phyloP scores from a whole-genome alignment of 2,329 filamentous ascomycete genomes.

The Clarireedia paspali region DNA sequence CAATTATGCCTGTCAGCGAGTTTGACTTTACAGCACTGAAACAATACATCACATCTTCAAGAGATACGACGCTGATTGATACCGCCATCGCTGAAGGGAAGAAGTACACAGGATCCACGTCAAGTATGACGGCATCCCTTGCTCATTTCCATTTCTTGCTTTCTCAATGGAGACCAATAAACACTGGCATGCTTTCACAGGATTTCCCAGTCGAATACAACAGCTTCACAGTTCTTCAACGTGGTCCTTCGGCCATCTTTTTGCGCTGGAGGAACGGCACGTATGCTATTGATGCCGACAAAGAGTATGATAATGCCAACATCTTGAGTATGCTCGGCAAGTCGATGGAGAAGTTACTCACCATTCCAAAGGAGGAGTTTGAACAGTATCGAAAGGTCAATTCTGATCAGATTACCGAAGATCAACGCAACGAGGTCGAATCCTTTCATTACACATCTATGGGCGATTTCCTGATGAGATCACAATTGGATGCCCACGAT shows the following conservation, averaged over 20 bases:
- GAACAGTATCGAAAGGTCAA: conserved; percentile 71
- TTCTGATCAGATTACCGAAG: conserved; percentile 61
- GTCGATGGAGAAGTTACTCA: conserved; percentile 93
- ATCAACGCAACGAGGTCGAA: conserved; percentile 65
- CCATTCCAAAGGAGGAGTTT: conserved; percentile 71
- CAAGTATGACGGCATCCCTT: conserved; percentile 85
- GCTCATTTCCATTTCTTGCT: conserved; percentile 90
- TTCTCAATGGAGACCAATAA: conserved; percentile 72
- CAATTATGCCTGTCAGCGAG: conserved; percentile 86
- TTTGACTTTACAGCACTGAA: conserved; percentile 88
- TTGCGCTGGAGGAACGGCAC: conserved; percentile 73
- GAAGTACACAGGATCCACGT: conserved; percentile 91
- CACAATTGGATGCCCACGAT: conserved; percentile 88
- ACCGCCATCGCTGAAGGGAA: conserved; percentile 60
- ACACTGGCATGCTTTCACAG: conserved; percentile 57
- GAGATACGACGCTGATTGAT: conserved; percentile 63
- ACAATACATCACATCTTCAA: conserved; percentile 85
- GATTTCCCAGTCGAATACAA: conserved; percentile 53
- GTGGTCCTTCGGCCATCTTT: conserved; percentile 72
- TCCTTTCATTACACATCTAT: conserved; percentile 81
- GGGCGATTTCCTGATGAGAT: conserved; percentile 87
- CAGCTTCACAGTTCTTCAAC: conserved; percentile 64
- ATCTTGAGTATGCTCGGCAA: conserved; percentile 88
- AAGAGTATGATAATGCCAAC: conserved; percentile 77
- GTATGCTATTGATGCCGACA: conserved; percentile 95